Evolutionary conservation across 2,329 filamentous ascomycete genomes (phyloP), one percentile per base, ranked within the genome.

Genomic region (Pochonia chlamydosporia): DNA sequence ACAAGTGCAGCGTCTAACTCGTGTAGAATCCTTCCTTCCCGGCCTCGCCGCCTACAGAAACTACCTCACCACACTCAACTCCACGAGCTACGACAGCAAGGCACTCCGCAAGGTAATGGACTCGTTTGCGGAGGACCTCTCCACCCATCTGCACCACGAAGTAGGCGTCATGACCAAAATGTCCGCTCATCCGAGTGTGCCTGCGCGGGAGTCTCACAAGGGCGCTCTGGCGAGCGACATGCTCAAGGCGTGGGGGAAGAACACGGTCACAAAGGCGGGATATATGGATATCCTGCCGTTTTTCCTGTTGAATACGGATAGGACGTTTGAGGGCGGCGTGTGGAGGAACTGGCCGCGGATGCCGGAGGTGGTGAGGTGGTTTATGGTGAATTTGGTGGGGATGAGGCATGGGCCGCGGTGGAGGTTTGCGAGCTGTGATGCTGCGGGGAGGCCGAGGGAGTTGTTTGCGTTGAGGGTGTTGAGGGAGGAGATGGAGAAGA

Each of bases 301-400:
- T 56, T 83, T 85, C 66, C 59, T 85, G 47, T 62, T 83, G 53
- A 85, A 85, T 57, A 63, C 83, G 20, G 82, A 85, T 59, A 63
- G 69, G 36, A 80, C 74, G 3, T 71, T 67, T 13, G 82, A 85
- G 62, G 75, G 75, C 5, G 79, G 79, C 21, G 60, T 72, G 56
- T 84, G 81, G 79, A 70, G 69, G 11, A 72, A 74, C 54, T 85
- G 81, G 81, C 82, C 82, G 39, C 79, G 81, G 0, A 84, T 85
- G 68, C 81, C 81, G 1, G 70, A 68, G 5, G 73, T 77, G 3
- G 71, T 84, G 49, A 71, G 73, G 47, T 85, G 79, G 79, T 74
- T 73, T 0, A 56, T 85, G 51, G 69, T 77, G 30, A 83, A 82
- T 55, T 61, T 84, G 37, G 78, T 69, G 2, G 80, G 79, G 2